Percentiles rank a stretch among this genome's conserved stretches.
Evolutionary conservation across 2,329 filamentous ascomycete genomes (phyloP).

Genomic region (Penicillium sp.): DNA sequence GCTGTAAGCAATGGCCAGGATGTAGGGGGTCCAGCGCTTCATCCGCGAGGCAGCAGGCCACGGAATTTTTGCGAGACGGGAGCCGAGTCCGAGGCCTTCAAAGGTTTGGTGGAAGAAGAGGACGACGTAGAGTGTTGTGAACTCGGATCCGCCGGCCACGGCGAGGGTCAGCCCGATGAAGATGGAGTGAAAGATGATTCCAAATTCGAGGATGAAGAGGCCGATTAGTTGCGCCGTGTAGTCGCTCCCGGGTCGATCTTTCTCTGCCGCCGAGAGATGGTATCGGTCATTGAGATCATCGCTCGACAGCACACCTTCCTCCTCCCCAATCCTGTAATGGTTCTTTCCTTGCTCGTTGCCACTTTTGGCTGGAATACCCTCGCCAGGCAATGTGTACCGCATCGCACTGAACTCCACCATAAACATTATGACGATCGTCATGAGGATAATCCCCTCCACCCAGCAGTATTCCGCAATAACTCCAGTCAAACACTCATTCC

Average conservation of each 20-base stretch:
- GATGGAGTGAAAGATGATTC: constrained; percentile 91
- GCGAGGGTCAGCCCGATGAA: constrained; percentile 86
- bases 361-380: constrained; percentile 48
- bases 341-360: constrained; percentile 40
- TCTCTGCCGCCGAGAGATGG: constrained; percentile 63
- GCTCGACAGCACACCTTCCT: constrained; percentile 62
- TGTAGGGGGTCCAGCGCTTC: constrained; percentile 75
- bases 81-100: constrained; percentile 86
- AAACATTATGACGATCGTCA: constrained; percentile 87
- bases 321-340: no score
- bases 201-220: constrained; percentile 93
- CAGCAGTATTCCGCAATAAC: constrained; percentile 74
- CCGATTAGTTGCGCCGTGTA: constrained; percentile 81
- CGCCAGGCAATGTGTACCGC: constrained; percentile 71
- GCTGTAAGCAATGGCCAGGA: constrained; percentile 72
- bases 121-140: constrained; percentile 66
- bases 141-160: constrained; percentile 60
- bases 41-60: constrained; percentile 65
- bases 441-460: constrained; percentile 81
- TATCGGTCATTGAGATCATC: constrained; percentile 79
- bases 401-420: constrained; percentile 84
- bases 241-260: constrained; percentile 44
- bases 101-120: constrained; percentile 90
- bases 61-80: constrained; percentile 75
- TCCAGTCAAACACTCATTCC: constrained; percentile 69